Evolutionary conservation across 148 eudicot species (phyloP).

Genomic region (Amaranthus cruentus): DNA sequence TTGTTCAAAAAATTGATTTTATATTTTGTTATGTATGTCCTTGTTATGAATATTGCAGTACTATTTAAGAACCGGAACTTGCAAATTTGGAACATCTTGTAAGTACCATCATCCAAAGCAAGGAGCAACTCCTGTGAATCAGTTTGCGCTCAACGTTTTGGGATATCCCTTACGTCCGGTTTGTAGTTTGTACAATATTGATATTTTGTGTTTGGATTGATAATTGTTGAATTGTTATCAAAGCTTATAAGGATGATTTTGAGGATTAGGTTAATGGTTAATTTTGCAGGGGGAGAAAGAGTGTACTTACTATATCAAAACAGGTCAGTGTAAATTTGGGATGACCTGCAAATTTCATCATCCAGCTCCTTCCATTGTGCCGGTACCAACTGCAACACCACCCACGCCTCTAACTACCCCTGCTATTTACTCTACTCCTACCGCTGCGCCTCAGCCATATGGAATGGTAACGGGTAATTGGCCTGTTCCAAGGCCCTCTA

Average conservation of each 20-base stretch:
- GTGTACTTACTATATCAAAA: slow-evolving; percentile 76
- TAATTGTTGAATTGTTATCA: not conserved
- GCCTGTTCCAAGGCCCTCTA: slow-evolving; percentile 62
- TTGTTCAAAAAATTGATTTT: too few relatives aligned
- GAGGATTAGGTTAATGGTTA: not conserved
- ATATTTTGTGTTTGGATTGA: too few relatives aligned
- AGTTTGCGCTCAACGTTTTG: slow-evolving; percentile 43
- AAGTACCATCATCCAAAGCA: slow-evolving; percentile 94
- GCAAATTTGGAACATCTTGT: slow-evolving; percentile 89
- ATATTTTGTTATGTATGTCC: not conserved
- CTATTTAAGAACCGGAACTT: slow-evolving; percentile 78
- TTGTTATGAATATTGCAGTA: slow-evolving; percentile 40
- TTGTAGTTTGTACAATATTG: slow-evolving; percentile 11
- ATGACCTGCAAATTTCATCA: slow-evolving; percentile 88
- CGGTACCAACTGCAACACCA: slow-evolving; percentile 35
- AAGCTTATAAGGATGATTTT: too few relatives aligned
- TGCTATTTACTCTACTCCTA: slow-evolving; percentile 38
- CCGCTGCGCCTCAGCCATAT: slow-evolving; percentile 60
- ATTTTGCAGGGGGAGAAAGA: slow-evolving; percentile 80
- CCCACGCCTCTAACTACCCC: slow-evolving; percentile 40
- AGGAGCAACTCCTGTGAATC: slow-evolving; percentile 45
- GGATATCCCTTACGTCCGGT: slow-evolving; percentile 87
- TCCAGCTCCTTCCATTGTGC: slow-evolving; percentile 60
- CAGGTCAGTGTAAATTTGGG: slow-evolving; percentile 90
- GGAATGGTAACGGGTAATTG: slow-evolving; percentile 59